Percentiles rank a stretch among this genome's conserved stretches.
These are phyloP conservation scores for Inga leiocalycina DNA, from an alignment of 306 rosid genomes.

Conservation along the genomic window DNA sequence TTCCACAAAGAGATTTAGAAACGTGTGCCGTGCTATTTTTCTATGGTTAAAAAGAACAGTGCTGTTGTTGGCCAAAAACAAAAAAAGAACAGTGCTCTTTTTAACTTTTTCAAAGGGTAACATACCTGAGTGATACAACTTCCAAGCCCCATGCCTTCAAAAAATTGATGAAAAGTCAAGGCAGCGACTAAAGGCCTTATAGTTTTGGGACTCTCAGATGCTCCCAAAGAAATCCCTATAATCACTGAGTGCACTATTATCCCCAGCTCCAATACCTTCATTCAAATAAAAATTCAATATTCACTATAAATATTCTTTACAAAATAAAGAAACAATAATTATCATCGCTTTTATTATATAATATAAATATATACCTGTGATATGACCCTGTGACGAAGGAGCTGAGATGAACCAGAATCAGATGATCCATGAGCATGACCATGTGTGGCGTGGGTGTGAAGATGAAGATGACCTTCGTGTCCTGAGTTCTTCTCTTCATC, in stretches of 20 bases:
- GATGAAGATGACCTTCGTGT: conserved; percentile 50
- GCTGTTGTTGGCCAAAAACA: background rate
- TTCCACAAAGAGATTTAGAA: background rate
- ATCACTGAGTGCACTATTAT: conserved; percentile 81
- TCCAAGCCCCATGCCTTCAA: conserved; percentile 94
- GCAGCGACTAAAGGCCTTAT: conserved; percentile 75
- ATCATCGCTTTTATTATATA: background rate
- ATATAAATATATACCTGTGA: conserved; percentile 51
- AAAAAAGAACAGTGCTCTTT: background rate
- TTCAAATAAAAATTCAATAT: background rate
- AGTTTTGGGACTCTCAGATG: conserved; percentile 65
- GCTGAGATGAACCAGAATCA: conserved; percentile 31
- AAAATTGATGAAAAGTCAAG: conserved; percentile 79
- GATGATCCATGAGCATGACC: conserved; percentile 71
- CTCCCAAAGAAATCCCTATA: conserved; percentile 82
- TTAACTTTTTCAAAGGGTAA: background rate
- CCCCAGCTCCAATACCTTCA: conserved; percentile 77
- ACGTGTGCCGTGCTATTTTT: background rate
- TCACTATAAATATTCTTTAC: too few species aligned
- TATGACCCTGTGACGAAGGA: conserved; percentile 71
- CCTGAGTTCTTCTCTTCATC: conserved; percentile 42
- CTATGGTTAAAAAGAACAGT: background rate
- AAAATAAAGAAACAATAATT: background rate
- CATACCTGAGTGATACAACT: conserved; percentile 80
- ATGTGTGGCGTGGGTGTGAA: conserved; percentile 57